Evolutionary conservation across 495 filamentous ascomycete genomes (phyloP).

Genomic region (Penicillium cinerascens): DNA sequence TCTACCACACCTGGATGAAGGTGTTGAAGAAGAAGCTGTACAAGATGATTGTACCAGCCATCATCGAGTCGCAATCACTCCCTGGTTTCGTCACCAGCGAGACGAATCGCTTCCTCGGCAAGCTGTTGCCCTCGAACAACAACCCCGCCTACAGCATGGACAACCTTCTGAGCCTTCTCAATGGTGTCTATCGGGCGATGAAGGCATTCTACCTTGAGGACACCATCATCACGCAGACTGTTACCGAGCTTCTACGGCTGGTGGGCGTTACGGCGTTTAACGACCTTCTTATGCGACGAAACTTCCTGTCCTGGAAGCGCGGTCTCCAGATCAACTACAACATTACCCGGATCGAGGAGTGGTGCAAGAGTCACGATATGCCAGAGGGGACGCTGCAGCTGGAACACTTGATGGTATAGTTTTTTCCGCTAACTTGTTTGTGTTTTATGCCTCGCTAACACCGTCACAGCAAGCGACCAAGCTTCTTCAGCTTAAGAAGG

Average conservation of each 20-base stretch:
- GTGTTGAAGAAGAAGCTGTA: slow-evolving; percentile 97
- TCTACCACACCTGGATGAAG: slow-evolving; percentile 99
- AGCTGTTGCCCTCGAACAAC: slow-evolving; percentile 83
- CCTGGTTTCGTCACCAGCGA: slow-evolving; percentile 98
- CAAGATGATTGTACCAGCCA: slow-evolving; percentile 99
- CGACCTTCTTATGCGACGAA: slow-evolving; percentile 93
- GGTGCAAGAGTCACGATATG: slow-evolving; percentile 99
- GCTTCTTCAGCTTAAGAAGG: slow-evolving; percentile 97
- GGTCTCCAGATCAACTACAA: slow-evolving; percentile 99
- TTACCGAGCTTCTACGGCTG: slow-evolving; percentile 88
- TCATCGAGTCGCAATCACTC: slow-evolving; percentile 97
- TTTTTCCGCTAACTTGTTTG: neutral
- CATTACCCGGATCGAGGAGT: slow-evolving; percentile 98
- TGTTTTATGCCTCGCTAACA: neutral
- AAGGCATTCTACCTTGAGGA: slow-evolving; percentile 97
- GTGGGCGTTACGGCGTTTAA: slow-evolving; percentile 99
- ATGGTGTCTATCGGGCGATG: slow-evolving; percentile 97
- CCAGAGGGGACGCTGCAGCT: slow-evolving; percentile 96
- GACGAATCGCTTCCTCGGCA: slow-evolving; percentile 95
- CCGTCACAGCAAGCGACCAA: slow-evolving; percentile 85
- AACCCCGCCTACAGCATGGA: slow-evolving; percentile 97
- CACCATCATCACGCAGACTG: slow-evolving; percentile 87
- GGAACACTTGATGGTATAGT: slow-evolving; percentile 90
- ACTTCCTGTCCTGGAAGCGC: slow-evolving; percentile 99
- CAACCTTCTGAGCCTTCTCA: slow-evolving; percentile 91